Evolutionary conservation across 1,284 basidiomycete species (phyloP).

Genomic region (Rhizopogon parksii): DNA sequence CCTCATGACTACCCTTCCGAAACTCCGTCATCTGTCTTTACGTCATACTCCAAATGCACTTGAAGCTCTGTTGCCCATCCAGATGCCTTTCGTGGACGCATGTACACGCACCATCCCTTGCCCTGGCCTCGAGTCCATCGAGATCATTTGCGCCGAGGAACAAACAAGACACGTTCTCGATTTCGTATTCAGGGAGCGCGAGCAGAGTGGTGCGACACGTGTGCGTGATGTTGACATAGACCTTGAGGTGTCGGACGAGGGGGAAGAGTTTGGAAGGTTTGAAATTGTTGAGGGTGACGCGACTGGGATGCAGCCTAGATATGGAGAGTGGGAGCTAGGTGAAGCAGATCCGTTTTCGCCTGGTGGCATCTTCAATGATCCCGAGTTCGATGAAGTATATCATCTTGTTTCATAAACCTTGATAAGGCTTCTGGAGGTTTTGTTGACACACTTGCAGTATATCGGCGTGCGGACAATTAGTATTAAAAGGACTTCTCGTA

Average conservation of each 20-base stretch:
- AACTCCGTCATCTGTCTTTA: slow-evolving; percentile 29
- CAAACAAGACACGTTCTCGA: slow-evolving; percentile 7
- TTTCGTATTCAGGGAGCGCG: slow-evolving; percentile 13
- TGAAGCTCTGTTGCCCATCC: slow-evolving; percentile 26
- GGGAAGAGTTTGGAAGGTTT: not conserved
- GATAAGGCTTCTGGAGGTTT: not conserved
- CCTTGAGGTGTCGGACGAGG: slow-evolving; percentile 13
- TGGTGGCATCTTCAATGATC: not conserved
- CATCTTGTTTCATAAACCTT: not conserved
- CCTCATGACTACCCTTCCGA: slow-evolving; percentile 27
- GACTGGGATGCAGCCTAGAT: not conserved
- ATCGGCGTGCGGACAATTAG: no score
- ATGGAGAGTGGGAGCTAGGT: not conserved
- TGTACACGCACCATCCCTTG: slow-evolving; percentile 1
- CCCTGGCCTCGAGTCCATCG: slow-evolving; percentile 8
- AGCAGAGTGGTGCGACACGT: slow-evolving; percentile 17
- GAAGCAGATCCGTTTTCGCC: not conserved
- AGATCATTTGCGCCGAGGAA: slow-evolving; percentile 17
- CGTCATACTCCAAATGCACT: slow-evolving; percentile 28
- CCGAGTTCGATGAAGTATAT: not conserved
- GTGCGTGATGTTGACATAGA: slow-evolving; percentile 24
- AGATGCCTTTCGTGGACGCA: not conserved
- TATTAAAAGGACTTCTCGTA: no score
- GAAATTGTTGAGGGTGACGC: not conserved
- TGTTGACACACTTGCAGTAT: not conserved